Base-by-base conservation (phyloP, 768 basidiomycete species). In the Russula abietina region DNA sequence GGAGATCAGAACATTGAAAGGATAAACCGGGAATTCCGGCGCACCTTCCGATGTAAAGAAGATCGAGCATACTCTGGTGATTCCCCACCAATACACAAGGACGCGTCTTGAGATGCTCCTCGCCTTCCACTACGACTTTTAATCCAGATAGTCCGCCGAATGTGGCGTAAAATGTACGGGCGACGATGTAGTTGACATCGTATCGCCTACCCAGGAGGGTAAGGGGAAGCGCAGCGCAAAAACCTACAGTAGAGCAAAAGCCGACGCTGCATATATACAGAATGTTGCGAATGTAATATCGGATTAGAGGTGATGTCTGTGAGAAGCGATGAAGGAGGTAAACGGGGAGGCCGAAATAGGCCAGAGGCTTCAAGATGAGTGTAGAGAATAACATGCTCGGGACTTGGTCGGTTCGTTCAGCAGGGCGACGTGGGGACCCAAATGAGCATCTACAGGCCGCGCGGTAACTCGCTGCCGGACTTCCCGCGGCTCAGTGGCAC, bases 21-120 rank as follows among this genome's bases (percentile, higher is more conserved):
- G 17, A 65, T 9, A 22, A 48, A 32, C 56, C 19, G 30, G n/a
- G 26, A 56, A 19, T 61, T 33, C 36, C 53, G 46, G 68, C 87
- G 74, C 71, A 91, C 91, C 83, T 84, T 61, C 87, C 93, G 57
- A 93, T 75, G 69, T 85, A 84, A 39, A 96, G 73, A 64, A 99
- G 82, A 73, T 97, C 93, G 49, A 97, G 73, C 84, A 93, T 89
- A 62, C 88, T 93, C 78, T 98, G 96, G 72, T 98, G 96, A 71
- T 98, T 98, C 14, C 82, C 83, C 71, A 98, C 82, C 30, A 93
- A 73, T 14, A 98, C 82, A 1, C 85, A 84, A 9, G 93, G 91
- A 55, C 78, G 76, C n/a, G 78, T 80, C 67, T 78, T 73, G 50
- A 98, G 76, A 71, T 94, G 77, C 71, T 98, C 92, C 71, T 84